Conservation (phyloP, 176 grass and related monocot species). For the Carex pumila region DNA sequence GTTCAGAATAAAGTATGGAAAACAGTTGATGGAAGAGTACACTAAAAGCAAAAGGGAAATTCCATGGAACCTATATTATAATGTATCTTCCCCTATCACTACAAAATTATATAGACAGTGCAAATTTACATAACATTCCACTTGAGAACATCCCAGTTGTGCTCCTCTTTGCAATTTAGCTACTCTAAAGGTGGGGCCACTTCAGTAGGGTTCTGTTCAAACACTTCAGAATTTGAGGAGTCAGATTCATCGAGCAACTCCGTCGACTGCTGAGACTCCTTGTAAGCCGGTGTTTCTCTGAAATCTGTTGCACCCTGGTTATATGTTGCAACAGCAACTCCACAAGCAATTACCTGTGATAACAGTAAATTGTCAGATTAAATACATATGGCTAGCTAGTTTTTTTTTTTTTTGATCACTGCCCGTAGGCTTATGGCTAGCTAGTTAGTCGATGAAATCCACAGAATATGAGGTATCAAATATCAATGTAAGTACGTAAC, state of each 20-base stretch:
- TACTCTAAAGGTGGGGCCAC: constrained; percentile 82
- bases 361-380: neutral
- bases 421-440: neutral
- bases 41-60: neutral
- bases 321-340: constrained; percentile 75
- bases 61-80: neutral
- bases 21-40: neutral
- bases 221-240: constrained; percentile 69
- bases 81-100: constrained; percentile 1
- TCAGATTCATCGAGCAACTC: constrained; percentile 87
- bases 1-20: neutral
- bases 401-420: neutral
- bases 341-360: constrained; percentile 73
- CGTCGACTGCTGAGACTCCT: constrained; percentile 57
- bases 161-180: constrained; percentile 6
- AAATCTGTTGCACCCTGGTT: constrained; percentile 92
- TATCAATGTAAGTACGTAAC: neutral
- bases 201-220: constrained; percentile 95
- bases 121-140: neutral
- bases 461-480: neutral
- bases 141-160: neutral
- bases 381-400: neutral
- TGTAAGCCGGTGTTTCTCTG: constrained; percentile 70
- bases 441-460: neutral
- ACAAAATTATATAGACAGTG: constrained; percentile 10